Percentiles rank a stretch among this genome's conserved stretches.
Evolutionary conservation across 352 stramenopile species (phyloP).

Genomic region (Globisporangium yorkense): DNA sequence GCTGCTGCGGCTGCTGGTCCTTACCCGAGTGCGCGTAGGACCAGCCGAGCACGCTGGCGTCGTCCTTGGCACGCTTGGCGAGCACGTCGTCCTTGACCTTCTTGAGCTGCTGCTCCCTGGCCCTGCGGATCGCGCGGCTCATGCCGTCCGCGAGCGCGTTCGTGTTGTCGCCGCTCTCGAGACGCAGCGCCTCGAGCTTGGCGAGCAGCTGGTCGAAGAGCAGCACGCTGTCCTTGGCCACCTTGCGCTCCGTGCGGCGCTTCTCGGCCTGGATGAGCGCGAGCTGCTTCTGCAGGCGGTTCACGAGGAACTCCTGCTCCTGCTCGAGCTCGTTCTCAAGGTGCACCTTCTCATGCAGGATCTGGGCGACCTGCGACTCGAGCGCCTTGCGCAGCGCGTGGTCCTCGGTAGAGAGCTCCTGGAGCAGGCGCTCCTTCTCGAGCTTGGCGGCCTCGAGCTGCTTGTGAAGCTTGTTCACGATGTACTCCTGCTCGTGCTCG

Average conservation of each 20-base stretch:
- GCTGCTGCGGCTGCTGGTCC: slow-evolving; percentile 10
- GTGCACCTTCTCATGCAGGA: slow-evolving; percentile 78
- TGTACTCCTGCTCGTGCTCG: slow-evolving; percentile 90
- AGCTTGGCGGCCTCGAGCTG: slow-evolving; percentile 64
- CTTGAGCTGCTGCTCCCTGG: slow-evolving; percentile 53
- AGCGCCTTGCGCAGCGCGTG: slow-evolving; percentile 53
- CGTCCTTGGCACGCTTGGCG: slow-evolving; percentile 51
- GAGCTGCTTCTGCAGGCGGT: slow-evolving; percentile 81
- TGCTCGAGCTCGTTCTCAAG: slow-evolving; percentile 86
- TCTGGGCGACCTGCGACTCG: slow-evolving; percentile 76
- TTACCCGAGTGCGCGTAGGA: slow-evolving; percentile 23
- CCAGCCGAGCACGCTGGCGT: slow-evolving; percentile 43
- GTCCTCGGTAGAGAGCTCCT: slow-evolving; percentile 66
- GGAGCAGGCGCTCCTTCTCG: slow-evolving; percentile 66
- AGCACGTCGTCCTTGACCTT: slow-evolving; percentile 27
- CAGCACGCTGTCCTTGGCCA: slow-evolving; percentile 65
- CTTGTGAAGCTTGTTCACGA: slow-evolving; percentile 89
- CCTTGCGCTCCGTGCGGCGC: slow-evolving; percentile 62
- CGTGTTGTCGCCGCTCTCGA: slow-evolving; percentile 51
- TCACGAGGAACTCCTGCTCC: slow-evolving; percentile 86
- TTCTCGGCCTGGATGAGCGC: slow-evolving; percentile 59
- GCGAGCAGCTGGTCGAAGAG: slow-evolving; percentile 65
- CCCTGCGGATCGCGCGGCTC: slow-evolving; percentile 31
- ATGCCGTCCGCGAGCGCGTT: slow-evolving; percentile 60
- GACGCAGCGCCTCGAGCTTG: slow-evolving; percentile 51